Evolutionary conservation across 257 asterid genomes (phyloP).

Genomic region (Jacaranda copaia): DNA sequence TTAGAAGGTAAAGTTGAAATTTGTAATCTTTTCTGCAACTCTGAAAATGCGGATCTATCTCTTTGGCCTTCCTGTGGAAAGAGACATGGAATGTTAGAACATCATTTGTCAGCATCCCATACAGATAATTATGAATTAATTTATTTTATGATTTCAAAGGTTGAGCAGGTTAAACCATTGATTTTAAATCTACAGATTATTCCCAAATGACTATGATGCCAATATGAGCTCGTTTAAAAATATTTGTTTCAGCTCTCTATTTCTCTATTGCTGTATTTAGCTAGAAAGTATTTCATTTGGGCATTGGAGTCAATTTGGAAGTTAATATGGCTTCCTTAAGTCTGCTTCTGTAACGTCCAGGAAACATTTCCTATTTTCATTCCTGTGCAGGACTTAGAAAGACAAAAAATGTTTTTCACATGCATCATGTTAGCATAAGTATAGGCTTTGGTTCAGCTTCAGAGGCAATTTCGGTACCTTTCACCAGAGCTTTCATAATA

Average conservation of each 20-base stretch:
- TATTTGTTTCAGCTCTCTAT: neutral
- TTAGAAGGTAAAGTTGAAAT: conserved; percentile 57
- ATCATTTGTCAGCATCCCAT: neutral
- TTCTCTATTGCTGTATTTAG: neutral
- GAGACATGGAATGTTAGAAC: conserved; percentile 15
- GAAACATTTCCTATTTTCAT: conserved; percentile 17
- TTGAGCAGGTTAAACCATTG: conserved; percentile 16
- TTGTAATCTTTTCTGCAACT: conserved; percentile 66
- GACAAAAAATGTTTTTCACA: too few species aligned
- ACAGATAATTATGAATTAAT: conserved; percentile 1
- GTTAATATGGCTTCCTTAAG: neutral
- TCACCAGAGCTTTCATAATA: neutral
- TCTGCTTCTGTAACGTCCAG: neutral
- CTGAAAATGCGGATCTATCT: conserved; percentile 58
- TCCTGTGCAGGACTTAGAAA: neutral
- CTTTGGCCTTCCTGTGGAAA: conserved; percentile 61
- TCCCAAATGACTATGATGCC: conserved; percentile 8
- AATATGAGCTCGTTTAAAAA: neutral
- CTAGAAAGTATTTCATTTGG: neutral
- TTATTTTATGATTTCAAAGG: conserved; percentile 17
- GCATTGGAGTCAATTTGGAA: neutral
- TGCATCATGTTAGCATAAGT: neutral
- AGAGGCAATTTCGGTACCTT: neutral
- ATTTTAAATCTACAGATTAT: conserved; percentile 10
- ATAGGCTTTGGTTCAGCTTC: conserved; percentile 22